Evolutionary conservation across 306 rosid species (phyloP).

Genomic region (Pyrus pyrifolia): DNA sequence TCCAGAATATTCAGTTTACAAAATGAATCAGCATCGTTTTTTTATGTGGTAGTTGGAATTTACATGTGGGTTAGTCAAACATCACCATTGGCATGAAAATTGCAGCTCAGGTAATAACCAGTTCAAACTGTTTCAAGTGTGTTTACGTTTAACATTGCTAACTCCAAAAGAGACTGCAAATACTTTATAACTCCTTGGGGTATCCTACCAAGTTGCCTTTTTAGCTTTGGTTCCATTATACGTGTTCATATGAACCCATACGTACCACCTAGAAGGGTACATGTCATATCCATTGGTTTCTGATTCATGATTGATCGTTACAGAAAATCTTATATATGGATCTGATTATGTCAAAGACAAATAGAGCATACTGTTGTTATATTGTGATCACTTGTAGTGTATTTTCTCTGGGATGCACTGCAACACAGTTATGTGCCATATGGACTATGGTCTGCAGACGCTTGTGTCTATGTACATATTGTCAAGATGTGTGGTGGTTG

Average conservation of each 20-base stretch:
- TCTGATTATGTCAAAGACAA: not conserved
- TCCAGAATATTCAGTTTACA: not conserved
- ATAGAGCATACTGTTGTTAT: not conserved
- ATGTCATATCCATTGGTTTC: not conserved
- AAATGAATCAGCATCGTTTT: not conserved
- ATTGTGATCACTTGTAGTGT: not conserved
- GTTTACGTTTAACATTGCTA: not conserved
- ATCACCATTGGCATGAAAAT: not conserved
- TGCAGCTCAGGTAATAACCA: not conserved
- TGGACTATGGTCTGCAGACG: not conserved
- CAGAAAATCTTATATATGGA: not conserved
- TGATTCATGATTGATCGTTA: not conserved
- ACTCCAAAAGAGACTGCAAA: not conserved
- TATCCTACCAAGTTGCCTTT: not conserved
- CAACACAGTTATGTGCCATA: not conserved
- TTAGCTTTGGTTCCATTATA: not conserved
- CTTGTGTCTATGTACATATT: not conserved
- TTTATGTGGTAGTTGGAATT: constrained; percentile 2
- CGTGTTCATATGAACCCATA: not conserved
- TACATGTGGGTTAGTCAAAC: not conserved
- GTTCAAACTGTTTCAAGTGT: not conserved
- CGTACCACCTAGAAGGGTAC: not conserved
- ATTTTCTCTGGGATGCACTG: not conserved
- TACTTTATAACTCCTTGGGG: not conserved
- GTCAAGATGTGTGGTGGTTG: not conserved